Evolutionary conservation across 768 basidiomycete genomes (phyloP).

Genomic region (Tulasnella sp.): DNA sequence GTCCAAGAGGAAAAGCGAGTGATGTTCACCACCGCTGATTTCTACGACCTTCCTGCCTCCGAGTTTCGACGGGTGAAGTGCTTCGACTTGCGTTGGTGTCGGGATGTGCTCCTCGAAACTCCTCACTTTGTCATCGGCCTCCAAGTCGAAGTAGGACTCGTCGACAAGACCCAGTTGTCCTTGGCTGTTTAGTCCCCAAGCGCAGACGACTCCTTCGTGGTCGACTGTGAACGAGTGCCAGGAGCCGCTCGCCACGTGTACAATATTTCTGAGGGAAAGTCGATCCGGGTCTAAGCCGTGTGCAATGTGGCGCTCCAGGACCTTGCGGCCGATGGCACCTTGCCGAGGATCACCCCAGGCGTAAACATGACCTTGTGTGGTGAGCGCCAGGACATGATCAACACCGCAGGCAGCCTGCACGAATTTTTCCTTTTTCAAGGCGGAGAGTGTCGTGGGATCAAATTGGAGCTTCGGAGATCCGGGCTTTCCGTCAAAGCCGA

Average conservation of each 20-base stretch:
- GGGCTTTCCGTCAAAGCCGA: slow-evolving; percentile 62
- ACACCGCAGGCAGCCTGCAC: slow-evolving; percentile 72
- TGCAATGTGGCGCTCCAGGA: slow-evolving; percentile 81
- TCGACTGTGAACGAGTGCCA: slow-evolving; percentile 91
- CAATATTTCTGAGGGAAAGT: slow-evolving; percentile 70
- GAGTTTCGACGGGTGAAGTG: slow-evolving; percentile 59
- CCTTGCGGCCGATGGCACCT: slow-evolving; percentile 84
- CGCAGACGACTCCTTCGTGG: slow-evolving; percentile 77
- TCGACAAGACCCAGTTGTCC: slow-evolving; percentile 52
- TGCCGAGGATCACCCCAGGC: slow-evolving; percentile 90
- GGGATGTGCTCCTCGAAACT: slow-evolving; percentile 50
- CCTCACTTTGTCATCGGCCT: slow-evolving; percentile 39
- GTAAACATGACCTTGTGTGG: slow-evolving; percentile 80
- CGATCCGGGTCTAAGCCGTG: slow-evolving; percentile 87
- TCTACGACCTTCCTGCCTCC: slow-evolving; percentile 59
- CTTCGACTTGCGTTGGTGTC: slow-evolving; percentile 54
- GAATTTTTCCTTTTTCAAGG: slow-evolving; percentile 44
- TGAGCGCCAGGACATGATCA: slow-evolving; percentile 87
- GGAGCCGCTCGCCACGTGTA: slow-evolving; percentile 71
- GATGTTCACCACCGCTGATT: slow-evolving; percentile 81
- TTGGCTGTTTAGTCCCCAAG: slow-evolving; percentile 90
- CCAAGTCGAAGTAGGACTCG: slow-evolving; percentile 52
- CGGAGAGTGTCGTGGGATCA: slow-evolving; percentile 44
- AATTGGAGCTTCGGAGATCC: slow-evolving; percentile 64
- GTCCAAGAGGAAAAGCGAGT: slow-evolving; percentile 82